Evolutionary conservation across 225 moss, liverwort and hornwort species (phyloP).

Genomic region (Asterella californica): DNA sequence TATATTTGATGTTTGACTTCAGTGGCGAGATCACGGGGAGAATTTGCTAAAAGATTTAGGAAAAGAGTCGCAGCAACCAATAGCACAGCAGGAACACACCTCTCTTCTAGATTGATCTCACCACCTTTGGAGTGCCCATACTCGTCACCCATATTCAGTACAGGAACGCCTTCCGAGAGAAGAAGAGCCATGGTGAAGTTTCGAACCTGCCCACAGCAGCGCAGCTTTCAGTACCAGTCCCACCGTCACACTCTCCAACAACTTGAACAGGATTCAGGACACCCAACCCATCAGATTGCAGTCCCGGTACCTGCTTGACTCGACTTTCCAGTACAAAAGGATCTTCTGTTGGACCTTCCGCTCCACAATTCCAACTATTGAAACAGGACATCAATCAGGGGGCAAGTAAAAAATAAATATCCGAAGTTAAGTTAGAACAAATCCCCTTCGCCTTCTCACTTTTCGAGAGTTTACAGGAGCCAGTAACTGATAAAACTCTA

Average conservation of each 20-base stretch:
- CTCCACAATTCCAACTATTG: slow-evolving; percentile 88
- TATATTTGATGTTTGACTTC: background rate
- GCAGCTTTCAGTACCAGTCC: background rate
- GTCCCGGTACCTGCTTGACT: slow-evolving; percentile 70
- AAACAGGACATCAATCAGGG: background rate
- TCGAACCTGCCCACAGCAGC: slow-evolving; percentile 53
- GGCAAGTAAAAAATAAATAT: background rate
- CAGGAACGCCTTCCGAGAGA: slow-evolving; percentile 82
- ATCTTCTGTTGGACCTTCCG: slow-evolving; percentile 64
- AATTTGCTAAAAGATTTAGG: background rate
- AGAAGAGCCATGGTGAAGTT: slow-evolving; percentile 73
- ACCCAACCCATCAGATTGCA: background rate
- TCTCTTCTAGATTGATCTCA: slow-evolving; percentile 51
- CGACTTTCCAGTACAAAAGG: slow-evolving; percentile 68
- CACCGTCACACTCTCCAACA: background rate
- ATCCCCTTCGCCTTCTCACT: background rate
- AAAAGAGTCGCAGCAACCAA: background rate
- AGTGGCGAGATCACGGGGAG: too few species aligned
- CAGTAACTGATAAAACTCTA: background rate
- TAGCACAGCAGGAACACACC: slow-evolving; percentile 28
- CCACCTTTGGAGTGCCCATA: slow-evolving; percentile 87
- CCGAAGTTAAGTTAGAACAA: background rate
- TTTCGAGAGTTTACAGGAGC: background rate
- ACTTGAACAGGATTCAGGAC: background rate
- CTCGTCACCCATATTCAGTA: slow-evolving; percentile 93